Conservation (phyloP, 176 grass and related monocot species). For the Pharus latifolius region DNA sequence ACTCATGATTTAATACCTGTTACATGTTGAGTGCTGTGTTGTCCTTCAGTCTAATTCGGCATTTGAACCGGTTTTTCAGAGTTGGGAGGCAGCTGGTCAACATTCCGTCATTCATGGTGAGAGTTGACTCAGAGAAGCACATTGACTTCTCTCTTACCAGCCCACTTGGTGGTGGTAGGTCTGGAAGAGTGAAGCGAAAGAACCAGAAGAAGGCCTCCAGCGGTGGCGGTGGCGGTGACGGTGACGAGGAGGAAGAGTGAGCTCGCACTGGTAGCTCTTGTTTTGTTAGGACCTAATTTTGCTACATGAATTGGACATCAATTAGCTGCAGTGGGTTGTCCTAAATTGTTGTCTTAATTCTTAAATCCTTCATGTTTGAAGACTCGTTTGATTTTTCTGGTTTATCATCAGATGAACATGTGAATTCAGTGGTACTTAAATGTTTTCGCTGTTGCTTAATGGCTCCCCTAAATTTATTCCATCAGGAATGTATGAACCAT, state of each 20-base stretch:
- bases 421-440: background rate
- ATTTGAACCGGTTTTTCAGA: conserved; percentile 15
- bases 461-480: too few species aligned
- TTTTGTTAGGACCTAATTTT: conserved; percentile 28
- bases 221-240: conserved; percentile 36
- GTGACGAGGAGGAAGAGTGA: conserved; percentile 49
- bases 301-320: conserved; percentile 11
- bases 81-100: conserved; percentile 72
- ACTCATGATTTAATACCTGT: background rate
- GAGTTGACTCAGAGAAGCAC: conserved; percentile 68
- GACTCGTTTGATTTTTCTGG: background rate
- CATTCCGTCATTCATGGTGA: conserved; percentile 77
- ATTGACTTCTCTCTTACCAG: conserved; percentile 69
- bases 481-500: too few species aligned
- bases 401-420: background rate
- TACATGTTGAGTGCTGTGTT: background rate
- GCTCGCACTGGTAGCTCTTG: background rate
- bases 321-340: background rate
- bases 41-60: background rate
- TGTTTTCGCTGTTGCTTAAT: background rate
- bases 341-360: background rate
- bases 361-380: background rate
- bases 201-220: conserved; percentile 59
- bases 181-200: conserved; percentile 76
- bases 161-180: conserved; percentile 48